Base-by-base conservation (phyloP, 2,329 filamentous ascomycete genomes). In the Penicillium corylophilum region DNA sequence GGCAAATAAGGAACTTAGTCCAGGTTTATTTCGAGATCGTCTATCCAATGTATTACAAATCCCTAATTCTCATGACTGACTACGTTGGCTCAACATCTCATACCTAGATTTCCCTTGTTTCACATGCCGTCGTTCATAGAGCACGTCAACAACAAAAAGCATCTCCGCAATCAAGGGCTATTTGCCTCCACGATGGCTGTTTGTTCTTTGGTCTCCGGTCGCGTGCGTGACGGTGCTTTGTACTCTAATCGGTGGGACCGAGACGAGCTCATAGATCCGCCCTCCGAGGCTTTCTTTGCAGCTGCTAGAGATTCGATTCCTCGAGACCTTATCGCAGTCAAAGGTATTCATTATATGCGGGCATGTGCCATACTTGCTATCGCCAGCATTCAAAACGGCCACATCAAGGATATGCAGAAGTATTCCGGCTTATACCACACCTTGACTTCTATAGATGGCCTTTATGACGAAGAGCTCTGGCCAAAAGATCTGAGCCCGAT, bases 381-480 rank as follows among this genome's bases (percentile, higher is more conserved):
- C 45, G 74, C 74, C 8, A 73, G 73, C 44, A 79, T 82, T 22
- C 80, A 83, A 64, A 74, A 78, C 51, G 77, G 79, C 26, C 72
- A 77, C 44, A 74, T 77, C 35, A 64, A 72, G 7, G 69, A 72
- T 3, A 78, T 82, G 73, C 78, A 82, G 29, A 69, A 77, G 48
- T 78, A 79, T 54, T 64, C 80, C n/a, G 79, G 79, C 24, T 69
- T 71, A 29, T 82, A 81, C 55, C 74, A 77, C 57, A 79, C 75
- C 10, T 61, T 82, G 10, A 70, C 75, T 6, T 73, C 73, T 6
- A 76, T 81, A 60, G 71, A 79, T 51, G 67, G 71, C 2, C 71
- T 81, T n/a, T 77, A 82, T 56, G 79, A 82, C 56, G 81, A 83
- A 58, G 65, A 70, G 5, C 71, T 76, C 12, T 83, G 81, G 81